Base-by-base conservation (phyloP, 352 stramenopile genomes). In the Globisporangium perplexum region DNA sequence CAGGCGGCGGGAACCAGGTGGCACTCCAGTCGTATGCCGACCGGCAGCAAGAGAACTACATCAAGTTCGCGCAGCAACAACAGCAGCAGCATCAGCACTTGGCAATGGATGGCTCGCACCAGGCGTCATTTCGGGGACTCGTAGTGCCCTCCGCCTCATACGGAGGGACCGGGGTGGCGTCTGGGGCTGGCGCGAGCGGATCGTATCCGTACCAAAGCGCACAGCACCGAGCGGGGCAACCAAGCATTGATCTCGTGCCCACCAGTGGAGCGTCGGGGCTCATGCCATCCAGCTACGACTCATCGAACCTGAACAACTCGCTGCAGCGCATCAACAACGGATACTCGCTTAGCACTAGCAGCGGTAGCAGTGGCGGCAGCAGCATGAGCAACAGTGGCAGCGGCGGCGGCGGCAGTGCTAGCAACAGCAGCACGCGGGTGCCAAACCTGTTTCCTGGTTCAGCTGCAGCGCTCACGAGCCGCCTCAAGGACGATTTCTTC, bases 41-140 rank as follows among this genome's bases (percentile, higher is more conserved):
- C 18, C 53, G 46, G 23, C 53, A 53, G 36, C 53, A 59, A 38
- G 53, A 59, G 12, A 48, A n/a, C 61, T 41, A 71, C 48, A 36
- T 73, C 57, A 43, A 72, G 63, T 62, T 62, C 55, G 35, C 67
- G 67, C 47, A 67, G 20, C 71, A 80, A 38, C 69, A 35, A 49
- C 70, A 60, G 54, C 62, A 48, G 3, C 59, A 60, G 15, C 53
- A 59, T 24, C 57, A 63, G 30, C 57, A 59, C 7, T 43, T 59
- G 45, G 44, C 50, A 1, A 45, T 59, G 20, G 57, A 63, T 15
- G 39, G 50, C 24, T 36, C 50, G 33, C 50, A 63, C 45, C 50
- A 54, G 15, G 28, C 20, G 43, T 15, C 51, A 20, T 62, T 62
- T 26, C 55, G 55, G 7, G 26, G 47, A 14, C 47, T 55, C 8